These are phyloP conservation scores for Stagonosporopsis tanaceti DNA, from an alignment of 2,329 filamentous ascomycete species.

Conservation along the genomic window DNA sequence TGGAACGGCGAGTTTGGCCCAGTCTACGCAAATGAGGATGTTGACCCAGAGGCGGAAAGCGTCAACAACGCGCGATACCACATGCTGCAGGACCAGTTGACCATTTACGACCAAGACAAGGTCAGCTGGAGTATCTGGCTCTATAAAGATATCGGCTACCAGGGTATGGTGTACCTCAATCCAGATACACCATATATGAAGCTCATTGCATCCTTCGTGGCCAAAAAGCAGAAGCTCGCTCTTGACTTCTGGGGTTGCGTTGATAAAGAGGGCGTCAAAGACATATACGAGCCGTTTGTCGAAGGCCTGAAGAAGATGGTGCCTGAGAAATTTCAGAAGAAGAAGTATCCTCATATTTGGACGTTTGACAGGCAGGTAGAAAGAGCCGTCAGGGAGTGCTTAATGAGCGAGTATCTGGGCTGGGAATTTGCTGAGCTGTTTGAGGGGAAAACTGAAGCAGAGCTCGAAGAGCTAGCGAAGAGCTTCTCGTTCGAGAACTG, in stretches of 20 bases:
- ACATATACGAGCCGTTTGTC: constrained; percentile 23
- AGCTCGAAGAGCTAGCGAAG: neutral
- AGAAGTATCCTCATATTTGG: constrained; percentile 1
- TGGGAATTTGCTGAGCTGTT: constrained; percentile 1
- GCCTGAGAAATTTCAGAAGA: constrained; percentile 1
- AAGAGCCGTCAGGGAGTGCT: neutral
- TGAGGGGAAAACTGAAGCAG: neutral
- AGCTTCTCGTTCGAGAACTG: constrained; percentile 1
- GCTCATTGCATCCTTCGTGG: constrained; percentile 22
- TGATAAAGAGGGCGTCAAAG: constrained; percentile 18
- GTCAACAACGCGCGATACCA: constrained; percentile 15
- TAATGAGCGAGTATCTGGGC: neutral
- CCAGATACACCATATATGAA: constrained; percentile 20
- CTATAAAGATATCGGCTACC: constrained; percentile 28
- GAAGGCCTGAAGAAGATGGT: constrained; percentile 4
- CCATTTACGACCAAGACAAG: constrained; percentile 19
- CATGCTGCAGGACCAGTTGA: constrained; percentile 21
- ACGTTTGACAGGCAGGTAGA: constrained; percentile 3
- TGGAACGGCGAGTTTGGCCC: constrained; percentile 29
- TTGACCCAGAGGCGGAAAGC: constrained; percentile 13
- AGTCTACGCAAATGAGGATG: constrained; percentile 17
- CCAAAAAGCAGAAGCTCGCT: constrained; percentile 22
- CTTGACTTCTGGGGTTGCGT: constrained; percentile 22
- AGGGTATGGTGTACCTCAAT: constrained; percentile 25
- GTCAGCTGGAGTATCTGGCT: constrained; percentile 27